A percentile compares a stretch with the other conserved stretches of the same genome.
These are phyloP conservation scores for Leccinum uliginosum DNA, from an alignment of 768 basidiomycete species.

Conservation along the genomic window DNA sequence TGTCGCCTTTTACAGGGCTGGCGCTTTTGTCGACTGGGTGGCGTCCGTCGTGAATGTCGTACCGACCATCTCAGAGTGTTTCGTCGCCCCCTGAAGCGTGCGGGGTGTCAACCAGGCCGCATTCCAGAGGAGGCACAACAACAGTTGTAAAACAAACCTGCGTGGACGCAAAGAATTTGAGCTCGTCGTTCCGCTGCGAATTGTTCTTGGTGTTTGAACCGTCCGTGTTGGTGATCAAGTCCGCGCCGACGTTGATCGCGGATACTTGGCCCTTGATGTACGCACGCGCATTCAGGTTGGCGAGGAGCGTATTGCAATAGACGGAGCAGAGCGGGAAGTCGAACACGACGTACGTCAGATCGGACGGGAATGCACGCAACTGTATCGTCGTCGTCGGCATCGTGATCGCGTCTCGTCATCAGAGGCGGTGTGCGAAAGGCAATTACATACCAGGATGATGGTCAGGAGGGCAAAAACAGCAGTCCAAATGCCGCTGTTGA, in stretches of 20 bases:
- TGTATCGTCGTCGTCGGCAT: not conserved
- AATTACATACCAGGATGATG: not conserved
- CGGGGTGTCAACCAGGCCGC: not conserved
- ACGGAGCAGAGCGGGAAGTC: conserved; percentile 2
- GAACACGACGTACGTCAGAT: conserved; percentile 1
- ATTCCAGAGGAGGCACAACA: not conserved
- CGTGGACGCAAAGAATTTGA: conserved; percentile 1
- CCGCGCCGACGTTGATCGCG: not conserved
- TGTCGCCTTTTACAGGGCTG: not conserved
- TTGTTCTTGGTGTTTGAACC: not conserved
- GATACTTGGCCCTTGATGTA: conserved; percentile 1
- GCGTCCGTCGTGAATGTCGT: not conserved
- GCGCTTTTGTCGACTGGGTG: not conserved
- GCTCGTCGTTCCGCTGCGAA: not conserved
- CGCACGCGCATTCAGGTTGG: conserved; percentile 3
- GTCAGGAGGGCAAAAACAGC: not conserved
- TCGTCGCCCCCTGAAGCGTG: not conserved
- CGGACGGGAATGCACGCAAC: not conserved
- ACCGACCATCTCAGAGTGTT: not conserved
- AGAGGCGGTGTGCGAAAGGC: not conserved
- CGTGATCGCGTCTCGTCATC: not conserved
- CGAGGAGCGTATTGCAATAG: conserved; percentile 3
- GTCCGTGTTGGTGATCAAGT: not conserved
- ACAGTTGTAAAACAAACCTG: not conserved
- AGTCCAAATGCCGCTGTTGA: conserved; percentile 6